Conservation (phyloP, 1,284 basidiomycete species). For the Takashimella tepidaria region DNA sequence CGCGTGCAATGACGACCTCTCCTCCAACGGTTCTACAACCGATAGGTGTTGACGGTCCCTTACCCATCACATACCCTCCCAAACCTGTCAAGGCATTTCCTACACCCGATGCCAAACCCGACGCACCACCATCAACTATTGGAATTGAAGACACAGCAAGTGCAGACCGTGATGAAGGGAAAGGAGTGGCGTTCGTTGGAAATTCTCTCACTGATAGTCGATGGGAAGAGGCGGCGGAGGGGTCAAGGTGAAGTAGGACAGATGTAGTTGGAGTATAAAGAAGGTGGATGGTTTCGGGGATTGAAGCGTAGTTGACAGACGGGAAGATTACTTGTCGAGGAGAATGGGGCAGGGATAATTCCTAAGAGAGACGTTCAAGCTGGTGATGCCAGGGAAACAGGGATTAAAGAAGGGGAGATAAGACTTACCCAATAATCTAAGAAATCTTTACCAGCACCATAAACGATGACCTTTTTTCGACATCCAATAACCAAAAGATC, state of each 20-base stretch:
- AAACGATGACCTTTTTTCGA: slow-evolving; percentile 74
- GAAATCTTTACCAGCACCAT: slow-evolving; percentile 23
- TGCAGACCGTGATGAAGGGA: slow-evolving; percentile 1
- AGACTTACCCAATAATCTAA: slow-evolving; percentile 22
- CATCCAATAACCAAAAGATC: slow-evolving; percentile 71
- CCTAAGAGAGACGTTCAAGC: slow-evolving; percentile 54
- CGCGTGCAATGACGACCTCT: slow-evolving; percentile 71
- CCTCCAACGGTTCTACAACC: slow-evolving; percentile 57
- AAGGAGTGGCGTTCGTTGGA: slow-evolving; percentile 48
- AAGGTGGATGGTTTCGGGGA: slow-evolving; percentile 52
- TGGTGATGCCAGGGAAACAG: no score
- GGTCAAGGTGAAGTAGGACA: slow-evolving; percentile 59
- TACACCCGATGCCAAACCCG: slow-evolving; percentile 7
- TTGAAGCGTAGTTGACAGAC: slow-evolving; percentile 31
- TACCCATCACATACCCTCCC: slow-evolving; percentile 80
- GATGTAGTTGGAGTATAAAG: slow-evolving; percentile 66
- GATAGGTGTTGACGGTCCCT: slow-evolving; percentile 63
- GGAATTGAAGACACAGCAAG: neutral
- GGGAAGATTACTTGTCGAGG: slow-evolving; percentile 54
- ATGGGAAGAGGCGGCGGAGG: slow-evolving; percentile 61
- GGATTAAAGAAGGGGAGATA: slow-evolving; percentile 2
- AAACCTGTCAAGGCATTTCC: slow-evolving; percentile 62
- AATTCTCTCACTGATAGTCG: slow-evolving; percentile 60
- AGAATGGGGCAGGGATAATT: slow-evolving; percentile 75
- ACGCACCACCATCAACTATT: neutral